These are phyloP conservation scores for Mucor irregularis DNA, from an alignment of 371 early-diverging fungal genomes.

Conservation along the genomic window DNA sequence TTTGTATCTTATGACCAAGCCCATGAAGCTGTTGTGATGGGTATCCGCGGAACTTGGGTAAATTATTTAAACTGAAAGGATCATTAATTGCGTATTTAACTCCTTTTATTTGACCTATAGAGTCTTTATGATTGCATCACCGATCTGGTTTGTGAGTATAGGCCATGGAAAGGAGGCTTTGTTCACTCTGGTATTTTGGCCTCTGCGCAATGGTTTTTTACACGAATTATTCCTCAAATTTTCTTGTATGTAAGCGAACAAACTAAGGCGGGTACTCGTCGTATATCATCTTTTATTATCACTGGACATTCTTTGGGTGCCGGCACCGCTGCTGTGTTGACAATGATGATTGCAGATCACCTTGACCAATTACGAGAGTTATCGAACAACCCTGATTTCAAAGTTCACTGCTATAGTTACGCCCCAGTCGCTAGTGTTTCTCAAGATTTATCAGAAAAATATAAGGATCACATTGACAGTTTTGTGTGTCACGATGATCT, in stretches of 20 bases:
- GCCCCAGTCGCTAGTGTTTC: constrained; percentile 70
- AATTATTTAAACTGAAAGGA: constrained; percentile 47
- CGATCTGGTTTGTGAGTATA: constrained; percentile 80
- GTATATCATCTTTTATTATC: constrained; percentile 27
- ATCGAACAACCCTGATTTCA: constrained; percentile 44
- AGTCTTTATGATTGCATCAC: constrained; percentile 38
- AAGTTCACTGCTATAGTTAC: constrained; percentile 51
- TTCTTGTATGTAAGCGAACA: constrained; percentile 36
- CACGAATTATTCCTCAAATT: constrained; percentile 70
- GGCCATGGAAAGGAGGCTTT: constrained; percentile 82
- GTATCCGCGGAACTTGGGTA: constrained; percentile 87
- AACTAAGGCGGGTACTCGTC: constrained; percentile 10
- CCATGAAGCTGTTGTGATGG: constrained; percentile 69
- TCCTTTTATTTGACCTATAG: constrained; percentile 54
- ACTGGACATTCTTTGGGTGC: constrained; percentile 82
- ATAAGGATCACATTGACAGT: constrained; percentile 67
- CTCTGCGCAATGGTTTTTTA: constrained; percentile 77
- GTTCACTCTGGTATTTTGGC: constrained; percentile 82
- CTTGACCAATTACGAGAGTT: constrained; percentile 56
- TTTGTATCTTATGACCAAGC: constrained; percentile 73
- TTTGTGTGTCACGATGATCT: constrained; percentile 80
- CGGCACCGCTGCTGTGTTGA: constrained; percentile 74
- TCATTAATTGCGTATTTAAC: constrained; percentile 20
- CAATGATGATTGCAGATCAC: constrained; percentile 76
- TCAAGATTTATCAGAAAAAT: constrained; percentile 64